phyloP scores from a whole-genome alignment of 176 grass and related monocot genomes.

The Dactylis glomerata region DNA sequence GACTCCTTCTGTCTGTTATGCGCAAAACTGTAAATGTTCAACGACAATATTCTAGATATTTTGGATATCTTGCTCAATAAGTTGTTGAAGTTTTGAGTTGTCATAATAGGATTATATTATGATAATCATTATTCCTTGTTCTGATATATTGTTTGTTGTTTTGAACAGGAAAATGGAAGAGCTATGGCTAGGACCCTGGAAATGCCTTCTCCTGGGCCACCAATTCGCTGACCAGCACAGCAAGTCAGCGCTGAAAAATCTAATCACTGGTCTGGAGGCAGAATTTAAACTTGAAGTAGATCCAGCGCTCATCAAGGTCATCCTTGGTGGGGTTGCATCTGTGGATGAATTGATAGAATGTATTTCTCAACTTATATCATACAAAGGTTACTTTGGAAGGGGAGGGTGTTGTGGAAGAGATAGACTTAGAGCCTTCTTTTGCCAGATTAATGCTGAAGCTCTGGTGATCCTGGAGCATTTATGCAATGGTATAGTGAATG shows the following conservation, averaged over 20 bases:
- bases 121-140: constrained; percentile 15
- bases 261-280: constrained; percentile 41
- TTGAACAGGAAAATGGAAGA: constrained; percentile 68
- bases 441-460: constrained; percentile 31
- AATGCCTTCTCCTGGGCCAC: constrained; percentile 73
- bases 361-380: constrained; percentile 58
- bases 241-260: constrained; percentile 34
- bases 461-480: constrained; percentile 25
- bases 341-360: constrained; percentile 65
- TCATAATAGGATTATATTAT: constrained; percentile 13
- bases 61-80: background rate
- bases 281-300: constrained; percentile 41
- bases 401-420: constrained; percentile 71
- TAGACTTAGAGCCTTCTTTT: constrained; percentile 53
- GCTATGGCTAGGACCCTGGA: constrained; percentile 92
- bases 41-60: background rate
- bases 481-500: constrained; percentile 33
- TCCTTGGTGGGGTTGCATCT: constrained; percentile 56
- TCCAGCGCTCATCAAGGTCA: constrained; percentile 50
- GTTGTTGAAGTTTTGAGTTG: background rate
- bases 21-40: constrained; percentile 25
- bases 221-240: constrained; percentile 36
- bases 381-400: constrained; percentile 73
- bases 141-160: constrained; percentile 25
- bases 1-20: constrained; percentile 10